These are phyloP conservation scores for Boletus reticuloceps DNA, from an alignment of 768 basidiomycete species.

Conservation along the genomic window DNA sequence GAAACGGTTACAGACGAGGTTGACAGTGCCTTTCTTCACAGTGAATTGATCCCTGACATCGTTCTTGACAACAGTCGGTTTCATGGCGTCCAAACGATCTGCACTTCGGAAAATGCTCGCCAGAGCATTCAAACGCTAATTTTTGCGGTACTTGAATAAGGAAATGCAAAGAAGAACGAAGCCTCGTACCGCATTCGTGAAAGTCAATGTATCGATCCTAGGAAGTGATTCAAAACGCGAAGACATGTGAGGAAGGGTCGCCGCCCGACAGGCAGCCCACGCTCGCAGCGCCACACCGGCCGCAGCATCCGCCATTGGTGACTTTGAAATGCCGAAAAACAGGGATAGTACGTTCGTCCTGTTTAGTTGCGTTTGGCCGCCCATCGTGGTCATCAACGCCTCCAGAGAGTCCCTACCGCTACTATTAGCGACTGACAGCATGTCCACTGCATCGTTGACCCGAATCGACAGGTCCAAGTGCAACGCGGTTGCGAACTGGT, in stretches of 20 bases:
- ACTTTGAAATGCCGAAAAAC: conserved; percentile 23
- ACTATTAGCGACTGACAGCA: conserved; percentile 32
- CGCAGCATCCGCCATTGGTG: conserved; percentile 16
- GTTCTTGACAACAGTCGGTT: conserved; percentile 45
- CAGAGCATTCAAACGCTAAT: conserved; percentile 43
- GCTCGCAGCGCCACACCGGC: conserved; percentile 38
- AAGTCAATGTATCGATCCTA: conserved; percentile 24
- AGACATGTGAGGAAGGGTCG: conserved; percentile 22
- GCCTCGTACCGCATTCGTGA: conserved; percentile 31
- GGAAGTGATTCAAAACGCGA: conserved; percentile 12
- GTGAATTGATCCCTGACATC: conserved; percentile 34
- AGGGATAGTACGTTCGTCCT: conserved; percentile 27
- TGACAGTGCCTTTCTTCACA: conserved; percentile 29
- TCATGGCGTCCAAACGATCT: conserved; percentile 45
- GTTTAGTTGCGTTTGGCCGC: conserved; percentile 32
- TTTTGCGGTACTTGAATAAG: not conserved
- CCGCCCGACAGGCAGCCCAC: conserved; percentile 43
- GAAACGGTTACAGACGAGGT: conserved; percentile 40
- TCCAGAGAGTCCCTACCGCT: conserved; percentile 31
- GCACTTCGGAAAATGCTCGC: conserved; percentile 45
- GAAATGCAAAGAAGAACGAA: not conserved
- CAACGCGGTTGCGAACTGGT: conserved; percentile 40
- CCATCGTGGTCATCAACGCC: conserved; percentile 37
- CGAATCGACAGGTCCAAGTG: conserved; percentile 37
- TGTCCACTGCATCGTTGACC: conserved; percentile 38